Base-by-base conservation (phyloP, 495 filamentous ascomycete genomes). In the Emericellopsis terricola region DNA sequence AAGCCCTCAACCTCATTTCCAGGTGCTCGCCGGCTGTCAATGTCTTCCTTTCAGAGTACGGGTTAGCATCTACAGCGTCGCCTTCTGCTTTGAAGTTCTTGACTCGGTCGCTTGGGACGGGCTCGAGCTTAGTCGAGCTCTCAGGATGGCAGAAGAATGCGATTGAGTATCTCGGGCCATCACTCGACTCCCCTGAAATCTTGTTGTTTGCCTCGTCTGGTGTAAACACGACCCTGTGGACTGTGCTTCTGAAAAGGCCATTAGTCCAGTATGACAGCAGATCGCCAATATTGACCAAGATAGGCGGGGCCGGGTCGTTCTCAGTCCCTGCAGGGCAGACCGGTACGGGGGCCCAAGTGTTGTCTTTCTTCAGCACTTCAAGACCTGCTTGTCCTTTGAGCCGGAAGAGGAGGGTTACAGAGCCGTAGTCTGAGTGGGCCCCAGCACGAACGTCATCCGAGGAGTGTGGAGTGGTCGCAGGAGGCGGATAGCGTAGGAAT, bases 241-340 rank as follows among this genome's bases (percentile, higher is more conserved):
- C 75, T 0, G 89, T 94, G 30, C 73, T 80, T 41, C 78, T 73
- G 24, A 94, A 60, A 31, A 94, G 45, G 2, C 84, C 84, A 33
- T 76, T 73, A 1, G 89, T 94, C 89, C 89, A 97, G 46, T 91
- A 84, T 15, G 71, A 75, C 4, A 97, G 69, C 31, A 94, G 46
- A 47, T 97, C 89, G 2, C 86, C 89, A 20, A 94, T 86, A 45
- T 96, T 97, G 17, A 94, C 73, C 10, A 94, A 60, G 27, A 96
- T 84, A 0, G 89, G 83, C 17, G 80, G 77, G 27, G 64, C 60
- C 1, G 60, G 53, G 43, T 70, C 71, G 14, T 46, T 40, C 31
- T 68, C 56, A 6, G 65, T 68, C 2, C 57, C 59, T 0, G 57
- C 53, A 3, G 72, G 69, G 8, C 53, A 50, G 1, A 80, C 73